Base-by-base conservation (phyloP, 495 filamentous ascomycete species). In the Lepraria neglecta region DNA sequence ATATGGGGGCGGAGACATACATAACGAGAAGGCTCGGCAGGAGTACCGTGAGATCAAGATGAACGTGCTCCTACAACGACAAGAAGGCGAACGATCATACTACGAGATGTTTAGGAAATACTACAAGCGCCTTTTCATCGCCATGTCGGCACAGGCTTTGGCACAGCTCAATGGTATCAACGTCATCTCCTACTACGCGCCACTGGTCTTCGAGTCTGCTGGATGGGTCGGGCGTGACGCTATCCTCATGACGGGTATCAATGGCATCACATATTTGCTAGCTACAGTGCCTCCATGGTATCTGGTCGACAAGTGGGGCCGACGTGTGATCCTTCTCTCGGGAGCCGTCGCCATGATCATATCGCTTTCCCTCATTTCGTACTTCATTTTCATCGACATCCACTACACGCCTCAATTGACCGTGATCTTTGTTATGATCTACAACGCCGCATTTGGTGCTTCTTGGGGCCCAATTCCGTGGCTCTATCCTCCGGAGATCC, bases 401-500 rank as follows among this genome's bases (percentile, higher is more conserved):
- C 65, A 70, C 4, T 78, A 79, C 44, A 97, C 95, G 12, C 89
- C 88, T 9, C 87, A 78, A 5, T 75, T 96, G 67, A 95, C 96
- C 14, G 95, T 97, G 51, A 72, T 95, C 24, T 90, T 95, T 70
- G 94, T 98, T 63, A 96, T 98, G 86, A 87, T 96, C 52, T 98
- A 98, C 76, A 98, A 98, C 70, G 94, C 94, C 15, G 88, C 95
- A 19, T 98, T 98, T 69, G 94, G 94, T 33, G 94, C 91, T 61
- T 97, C 92, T n/a, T 98, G 95, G 95, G 94, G 94, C 35, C 94
- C 94, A 4, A 92, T 98, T 57, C 94, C 94, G 0, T 98, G 94
- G 94, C 80, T 97, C 12, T 98, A 98, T 70, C 94, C 95, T 4
- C 94, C 94, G 9, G 94, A 98, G 78, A 98, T 98, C 69, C 76